phyloP scores from a whole-genome alignment of 2,329 filamentous ascomycete species.

The Aspergillus proliferans region DNA sequence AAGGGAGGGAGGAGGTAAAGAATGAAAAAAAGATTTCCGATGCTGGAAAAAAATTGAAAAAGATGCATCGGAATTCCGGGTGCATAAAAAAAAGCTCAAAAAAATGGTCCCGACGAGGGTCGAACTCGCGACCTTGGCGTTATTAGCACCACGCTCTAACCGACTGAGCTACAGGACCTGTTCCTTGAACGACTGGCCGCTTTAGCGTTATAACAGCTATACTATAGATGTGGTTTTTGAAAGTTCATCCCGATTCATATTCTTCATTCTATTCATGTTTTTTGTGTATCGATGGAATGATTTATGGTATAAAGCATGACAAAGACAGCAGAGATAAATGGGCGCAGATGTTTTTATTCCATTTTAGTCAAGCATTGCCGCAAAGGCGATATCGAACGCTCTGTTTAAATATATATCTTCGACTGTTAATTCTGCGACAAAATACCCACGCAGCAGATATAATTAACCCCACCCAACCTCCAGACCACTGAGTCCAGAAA shows the following conservation, averaged over 20 bases:
- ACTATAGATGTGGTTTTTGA: not conserved
- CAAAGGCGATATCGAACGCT: too few relatives aligned
- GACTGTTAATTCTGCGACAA: too few relatives aligned
- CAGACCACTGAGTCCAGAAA: not conserved
- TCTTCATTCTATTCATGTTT: too few relatives aligned
- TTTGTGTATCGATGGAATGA: too few relatives aligned
- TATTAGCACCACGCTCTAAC: slow-evolving; percentile 3
- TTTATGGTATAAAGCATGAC: too few relatives aligned
- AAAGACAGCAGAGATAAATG: too few relatives aligned
- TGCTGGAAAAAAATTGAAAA: not conserved
- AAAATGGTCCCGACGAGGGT: slow-evolving; percentile 1
- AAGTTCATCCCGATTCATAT: too few relatives aligned
- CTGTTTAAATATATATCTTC: too few relatives aligned
- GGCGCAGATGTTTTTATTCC: too few relatives aligned
- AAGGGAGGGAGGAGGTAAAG: not conserved
- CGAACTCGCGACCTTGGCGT: slow-evolving; percentile 2
- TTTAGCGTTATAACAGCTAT: not conserved
- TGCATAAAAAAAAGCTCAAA: not conserved
- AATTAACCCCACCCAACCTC: too few relatives aligned
- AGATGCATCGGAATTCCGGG: not conserved
- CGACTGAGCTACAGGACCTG: slow-evolving; percentile 1
- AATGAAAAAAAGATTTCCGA: not conserved
- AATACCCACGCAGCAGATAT: too few relatives aligned
- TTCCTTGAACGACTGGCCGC: not conserved
- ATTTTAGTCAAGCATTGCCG: too few relatives aligned